phyloP scores from a whole-genome alignment of 1,139 yeast species.

The Blastobotrys apis region DNA sequence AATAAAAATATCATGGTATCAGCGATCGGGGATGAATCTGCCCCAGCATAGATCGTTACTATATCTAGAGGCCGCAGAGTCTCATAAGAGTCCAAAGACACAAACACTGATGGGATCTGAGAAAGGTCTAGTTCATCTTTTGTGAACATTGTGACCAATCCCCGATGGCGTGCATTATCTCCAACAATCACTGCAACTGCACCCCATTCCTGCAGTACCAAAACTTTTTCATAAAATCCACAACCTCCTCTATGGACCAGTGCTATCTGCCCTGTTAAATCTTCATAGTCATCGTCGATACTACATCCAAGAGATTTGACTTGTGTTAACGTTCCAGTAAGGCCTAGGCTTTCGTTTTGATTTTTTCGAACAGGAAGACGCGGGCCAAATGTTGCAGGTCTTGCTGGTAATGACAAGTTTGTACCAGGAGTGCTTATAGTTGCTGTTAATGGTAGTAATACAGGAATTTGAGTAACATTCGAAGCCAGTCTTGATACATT shows the following conservation, averaged over 20 bases:
- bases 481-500: not conserved
- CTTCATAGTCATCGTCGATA: slow-evolving; percentile 19
- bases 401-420: slow-evolving; percentile 30
- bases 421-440: slow-evolving; percentile 26
- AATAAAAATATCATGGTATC: slow-evolving; percentile 38
- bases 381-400: slow-evolving; percentile 39
- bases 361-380: slow-evolving; percentile 20
- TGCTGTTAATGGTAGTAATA: slow-evolving; percentile 30
- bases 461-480: slow-evolving; percentile 20
- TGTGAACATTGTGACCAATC: slow-evolving; percentile 38
- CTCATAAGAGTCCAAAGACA: slow-evolving; percentile 34
- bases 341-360: slow-evolving; percentile 18
- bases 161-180: slow-evolving; percentile 35
- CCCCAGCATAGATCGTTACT: slow-evolving; percentile 33
- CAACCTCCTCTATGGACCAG: slow-evolving; percentile 40
- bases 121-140: slow-evolving; percentile 30
- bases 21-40: slow-evolving; percentile 33
- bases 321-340: slow-evolving; percentile 24
- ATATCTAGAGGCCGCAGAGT: slow-evolving; percentile 26
- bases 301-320: slow-evolving; percentile 25
- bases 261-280: slow-evolving; percentile 32
- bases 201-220: slow-evolving; percentile 37
- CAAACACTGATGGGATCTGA: slow-evolving; percentile 39
- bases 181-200: slow-evolving; percentile 42
- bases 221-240: slow-evolving; percentile 38